Percentiles rank a stretch among this genome's conserved stretches.
Conservation (phyloP, 495 filamentous ascomycete species). For the Saxophila tyrrhenica region DNA sequence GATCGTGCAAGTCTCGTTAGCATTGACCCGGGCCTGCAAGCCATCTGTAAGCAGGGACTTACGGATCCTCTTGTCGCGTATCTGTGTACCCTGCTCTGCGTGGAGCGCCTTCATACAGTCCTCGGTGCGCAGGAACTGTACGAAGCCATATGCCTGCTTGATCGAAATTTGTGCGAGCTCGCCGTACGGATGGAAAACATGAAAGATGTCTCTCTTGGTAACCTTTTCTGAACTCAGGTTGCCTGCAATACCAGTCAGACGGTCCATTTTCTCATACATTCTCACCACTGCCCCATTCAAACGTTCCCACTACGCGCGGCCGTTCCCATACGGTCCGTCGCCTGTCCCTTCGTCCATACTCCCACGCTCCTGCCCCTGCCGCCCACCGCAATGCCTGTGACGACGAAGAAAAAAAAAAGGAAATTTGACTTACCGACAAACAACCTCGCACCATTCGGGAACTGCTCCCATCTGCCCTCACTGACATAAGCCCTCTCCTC, state of each 20-base stretch:
- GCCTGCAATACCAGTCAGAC: conserved; percentile 40
- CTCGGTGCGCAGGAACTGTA: conserved; percentile 71
- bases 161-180: conserved; percentile 89
- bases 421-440: conserved; percentile 67
- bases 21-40: no score
- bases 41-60: conserved; percentile 34
- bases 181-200: conserved; percentile 76
- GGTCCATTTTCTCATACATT: neutral
- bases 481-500: conserved; percentile 70
- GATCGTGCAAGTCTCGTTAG: neutral
- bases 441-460: conserved; percentile 71
- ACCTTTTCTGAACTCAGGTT: conserved; percentile 89
- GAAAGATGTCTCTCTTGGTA: conserved; percentile 86
- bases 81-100: conserved; percentile 61
- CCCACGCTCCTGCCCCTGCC: neutral
- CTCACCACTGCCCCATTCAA: neutral
- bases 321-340: neutral
- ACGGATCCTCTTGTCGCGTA: conserved; percentile 86
- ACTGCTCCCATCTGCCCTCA: conserved; percentile 89
- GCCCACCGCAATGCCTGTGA: neutral
- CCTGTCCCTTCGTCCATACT: neutral
- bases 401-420: neutral
- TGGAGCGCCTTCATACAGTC: conserved; percentile 66
- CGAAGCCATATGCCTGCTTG: conserved; percentile 94
- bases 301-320: no score